Evolutionary conservation across 192 early-diverging fungal genomes (phyloP).

Genomic region (Phycomyces nitens): DNA sequence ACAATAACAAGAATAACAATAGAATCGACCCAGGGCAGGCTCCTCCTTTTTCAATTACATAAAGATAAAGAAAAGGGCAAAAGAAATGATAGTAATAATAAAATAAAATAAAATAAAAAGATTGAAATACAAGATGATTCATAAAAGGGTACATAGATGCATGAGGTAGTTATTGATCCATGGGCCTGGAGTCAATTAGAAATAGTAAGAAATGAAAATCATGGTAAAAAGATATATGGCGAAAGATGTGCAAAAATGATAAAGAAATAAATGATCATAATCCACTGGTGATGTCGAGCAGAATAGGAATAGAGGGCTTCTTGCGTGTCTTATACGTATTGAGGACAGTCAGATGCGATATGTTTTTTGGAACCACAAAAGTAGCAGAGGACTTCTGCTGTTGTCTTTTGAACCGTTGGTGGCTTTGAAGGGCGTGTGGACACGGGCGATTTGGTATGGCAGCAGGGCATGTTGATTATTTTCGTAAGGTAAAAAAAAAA

Average conservation of each 20-base stretch:
- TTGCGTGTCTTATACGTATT: slow-evolving; percentile 11
- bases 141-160: too few relatives aligned
- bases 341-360: slow-evolving; percentile 23
- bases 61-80: not conserved
- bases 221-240: not conserved
- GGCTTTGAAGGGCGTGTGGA: not conserved
- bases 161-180: not conserved
- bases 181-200: too few relatives aligned
- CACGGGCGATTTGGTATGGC: not conserved
- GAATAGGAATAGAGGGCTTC: too few relatives aligned
- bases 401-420: not conserved
- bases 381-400: slow-evolving; percentile 16
- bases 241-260: too few relatives aligned
- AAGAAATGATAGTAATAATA: not conserved
- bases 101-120: not conserved
- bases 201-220: not conserved
- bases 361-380: slow-evolving; percentile 23
- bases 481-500: not conserved
- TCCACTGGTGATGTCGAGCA: too few relatives aligned
- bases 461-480: not conserved
- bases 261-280: too few relatives aligned
- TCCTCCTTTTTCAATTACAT: not conserved
- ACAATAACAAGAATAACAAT: too few relatives aligned
- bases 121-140: not conserved
- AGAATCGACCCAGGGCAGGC: too few relatives aligned